phyloP scores from a whole-genome alignment of 768 basidiomycete genomes.

The Trametes gibbosa region DNA sequence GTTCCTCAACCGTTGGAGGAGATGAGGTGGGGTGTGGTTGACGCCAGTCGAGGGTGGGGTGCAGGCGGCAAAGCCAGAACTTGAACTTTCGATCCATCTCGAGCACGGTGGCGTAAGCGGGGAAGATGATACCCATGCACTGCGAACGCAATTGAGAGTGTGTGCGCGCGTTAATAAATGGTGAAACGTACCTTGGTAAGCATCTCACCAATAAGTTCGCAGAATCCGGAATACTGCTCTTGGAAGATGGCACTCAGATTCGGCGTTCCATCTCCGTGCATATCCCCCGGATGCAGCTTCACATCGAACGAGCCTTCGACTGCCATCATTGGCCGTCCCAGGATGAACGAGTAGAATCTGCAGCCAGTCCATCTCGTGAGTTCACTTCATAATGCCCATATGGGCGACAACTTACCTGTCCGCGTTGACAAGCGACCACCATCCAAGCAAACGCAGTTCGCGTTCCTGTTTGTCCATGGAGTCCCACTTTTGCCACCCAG shows the following conservation, averaged over 20 bases:
- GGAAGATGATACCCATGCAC: slow-evolving; percentile 21
- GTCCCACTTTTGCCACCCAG: slow-evolving; percentile 28
- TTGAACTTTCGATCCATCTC: slow-evolving; percentile 43
- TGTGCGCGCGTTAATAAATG: too few species aligned
- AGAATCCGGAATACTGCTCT: slow-evolving; percentile 36
- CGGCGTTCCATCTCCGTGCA: slow-evolving; percentile 26
- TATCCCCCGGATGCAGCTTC: slow-evolving; percentile 22
- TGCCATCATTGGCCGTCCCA: slow-evolving; percentile 46
- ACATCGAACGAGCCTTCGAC: slow-evolving; percentile 38
- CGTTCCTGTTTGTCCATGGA: slow-evolving; percentile 25
- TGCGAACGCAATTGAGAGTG: too few species aligned
- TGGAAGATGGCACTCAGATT: slow-evolving; percentile 40
- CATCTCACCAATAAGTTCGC: slow-evolving; percentile 40
- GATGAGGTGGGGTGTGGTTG: slow-evolving; percentile 18
- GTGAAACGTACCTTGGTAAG: slow-evolving; percentile 39
- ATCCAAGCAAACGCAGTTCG: slow-evolving; percentile 23
- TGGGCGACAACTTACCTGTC: not conserved
- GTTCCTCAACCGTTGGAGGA: slow-evolving; percentile 27
- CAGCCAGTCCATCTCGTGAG: not conserved
- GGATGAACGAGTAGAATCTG: slow-evolving; percentile 43
- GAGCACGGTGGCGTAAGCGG: slow-evolving; percentile 34
- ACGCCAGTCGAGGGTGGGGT: slow-evolving; percentile 39
- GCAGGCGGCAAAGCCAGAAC: slow-evolving; percentile 43
- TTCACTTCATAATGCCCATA: too few species aligned
- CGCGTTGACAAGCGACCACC: slow-evolving; percentile 26